Percentiles rank a stretch among this genome's conserved stretches.
These are phyloP conservation scores for Teratosphaeria pseudoeucalypti DNA, from an alignment of 2,329 filamentous ascomycete genomes.

Conservation along the genomic window DNA sequence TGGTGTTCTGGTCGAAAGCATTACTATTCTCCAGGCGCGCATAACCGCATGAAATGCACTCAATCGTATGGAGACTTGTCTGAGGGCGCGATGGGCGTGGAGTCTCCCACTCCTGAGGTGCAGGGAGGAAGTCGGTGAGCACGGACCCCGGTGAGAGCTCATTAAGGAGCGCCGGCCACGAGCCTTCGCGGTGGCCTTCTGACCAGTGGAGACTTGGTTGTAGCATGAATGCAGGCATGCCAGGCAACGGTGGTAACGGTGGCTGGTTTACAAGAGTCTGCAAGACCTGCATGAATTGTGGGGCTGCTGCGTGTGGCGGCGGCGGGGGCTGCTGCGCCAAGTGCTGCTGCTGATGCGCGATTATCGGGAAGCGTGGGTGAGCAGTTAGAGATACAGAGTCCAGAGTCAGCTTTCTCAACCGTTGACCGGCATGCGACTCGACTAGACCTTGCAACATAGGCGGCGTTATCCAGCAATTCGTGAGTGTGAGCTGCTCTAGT, in stretches of 20 bases:
- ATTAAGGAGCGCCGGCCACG: constrained; percentile 43
- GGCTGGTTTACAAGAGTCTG: neutral
- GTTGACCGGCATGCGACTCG: constrained; percentile 35
- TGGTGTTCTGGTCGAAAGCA: constrained; percentile 24
- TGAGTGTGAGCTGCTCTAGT: constrained; percentile 50
- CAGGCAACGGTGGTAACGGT: neutral
- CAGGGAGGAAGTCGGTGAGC: constrained; percentile 31
- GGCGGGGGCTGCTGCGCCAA: neutral
- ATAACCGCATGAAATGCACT: constrained; percentile 54
- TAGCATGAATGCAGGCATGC: neutral
- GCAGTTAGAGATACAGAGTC: constrained; percentile 56
- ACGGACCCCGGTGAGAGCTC: constrained; percentile 39
- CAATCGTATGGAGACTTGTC: constrained; percentile 33
- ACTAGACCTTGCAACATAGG: constrained; percentile 45
- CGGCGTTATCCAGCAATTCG: constrained; percentile 60
- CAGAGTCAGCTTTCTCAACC: constrained; percentile 46
- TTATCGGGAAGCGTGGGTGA: constrained; percentile 18
- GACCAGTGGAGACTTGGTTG: neutral
- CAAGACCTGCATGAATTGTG: neutral
- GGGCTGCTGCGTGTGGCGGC: neutral
- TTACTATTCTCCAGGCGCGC: constrained; percentile 30
- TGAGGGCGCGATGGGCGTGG: constrained; percentile 10
- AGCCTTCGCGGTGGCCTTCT: constrained; percentile 27
- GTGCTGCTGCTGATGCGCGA: constrained; percentile 2
- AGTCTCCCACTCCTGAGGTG: constrained; percentile 19